phyloP scores from a whole-genome alignment of 2,329 filamentous ascomycete genomes.

The Metarhizium brunneum region DNA sequence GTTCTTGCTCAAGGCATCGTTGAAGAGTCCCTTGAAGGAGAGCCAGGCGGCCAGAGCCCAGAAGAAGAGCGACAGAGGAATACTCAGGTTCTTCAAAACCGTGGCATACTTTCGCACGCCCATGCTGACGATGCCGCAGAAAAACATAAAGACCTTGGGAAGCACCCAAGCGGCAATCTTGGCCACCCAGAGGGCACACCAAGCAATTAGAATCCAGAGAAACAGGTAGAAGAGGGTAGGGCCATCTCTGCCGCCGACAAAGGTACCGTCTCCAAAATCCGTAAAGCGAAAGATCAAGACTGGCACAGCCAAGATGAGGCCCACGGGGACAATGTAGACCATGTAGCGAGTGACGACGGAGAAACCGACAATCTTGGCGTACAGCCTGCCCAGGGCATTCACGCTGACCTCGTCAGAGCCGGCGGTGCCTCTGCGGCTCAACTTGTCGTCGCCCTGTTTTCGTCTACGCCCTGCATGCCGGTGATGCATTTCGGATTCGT shows the following conservation, averaged over 20 bases:
- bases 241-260: conserved; percentile 16
- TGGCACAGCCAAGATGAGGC: conserved; percentile 50
- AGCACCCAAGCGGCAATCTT: conserved; percentile 55
- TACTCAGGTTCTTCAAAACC: conserved; percentile 53
- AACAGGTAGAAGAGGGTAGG: conserved; percentile 53
- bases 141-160: conserved; percentile 56
- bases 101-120: conserved; percentile 63
- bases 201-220: conserved; percentile 60
- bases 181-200: conserved; percentile 57
- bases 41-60: conserved; percentile 56
- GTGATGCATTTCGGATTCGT: conserved; percentile 22
- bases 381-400: conserved; percentile 57
- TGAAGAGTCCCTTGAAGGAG: conserved; percentile 50
- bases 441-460: conserved; percentile 28
- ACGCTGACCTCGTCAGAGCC: conserved; percentile 44
- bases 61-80: conserved; percentile 59
- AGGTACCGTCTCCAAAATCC: not conserved
- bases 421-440: conserved; percentile 34
- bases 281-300: conserved; percentile 45
- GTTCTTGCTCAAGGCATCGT: conserved; percentile 17
- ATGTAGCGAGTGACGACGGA: conserved; percentile 57
- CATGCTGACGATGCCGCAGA: conserved; percentile 58
- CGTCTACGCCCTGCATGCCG: conserved; percentile 37
- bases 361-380: conserved; percentile 54
- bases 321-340: conserved; percentile 58